Evolutionary conservation across 768 basidiomycete genomes (phyloP).

Genomic region (Trametes cubensis): DNA sequence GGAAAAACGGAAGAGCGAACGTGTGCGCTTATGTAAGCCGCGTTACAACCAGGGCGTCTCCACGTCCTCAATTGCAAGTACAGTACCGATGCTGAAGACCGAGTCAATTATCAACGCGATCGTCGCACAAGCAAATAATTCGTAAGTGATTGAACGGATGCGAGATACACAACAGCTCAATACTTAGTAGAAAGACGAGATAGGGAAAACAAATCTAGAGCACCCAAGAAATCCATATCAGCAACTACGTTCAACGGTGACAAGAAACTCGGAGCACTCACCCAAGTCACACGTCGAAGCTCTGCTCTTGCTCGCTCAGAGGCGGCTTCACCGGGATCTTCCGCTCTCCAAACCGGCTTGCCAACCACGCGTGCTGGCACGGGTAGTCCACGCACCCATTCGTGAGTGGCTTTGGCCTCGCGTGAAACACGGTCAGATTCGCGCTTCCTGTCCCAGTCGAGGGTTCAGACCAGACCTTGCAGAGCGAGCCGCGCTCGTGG

Average conservation of each 20-base stretch:
- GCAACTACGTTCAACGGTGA: not conserved
- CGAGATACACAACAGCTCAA: too few relatives aligned
- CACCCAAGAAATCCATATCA: not conserved
- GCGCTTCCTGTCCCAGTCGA: not conserved
- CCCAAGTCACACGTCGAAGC: not conserved
- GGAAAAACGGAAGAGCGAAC: too few relatives aligned
- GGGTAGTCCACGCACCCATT: not conserved
- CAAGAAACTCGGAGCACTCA: not conserved
- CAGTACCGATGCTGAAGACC: too few relatives aligned
- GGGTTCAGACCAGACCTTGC: not conserved
- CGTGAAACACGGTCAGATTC: not conserved
- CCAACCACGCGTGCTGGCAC: not conserved
- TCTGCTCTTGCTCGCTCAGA: not conserved
- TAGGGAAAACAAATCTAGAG: not conserved
- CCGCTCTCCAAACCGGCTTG: not conserved
- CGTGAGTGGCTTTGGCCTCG: not conserved
- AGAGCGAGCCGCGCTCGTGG: not conserved
- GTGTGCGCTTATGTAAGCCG: too few relatives aligned
- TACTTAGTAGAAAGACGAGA: not conserved
- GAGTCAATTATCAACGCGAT: too few relatives aligned
- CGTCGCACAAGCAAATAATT: too few relatives aligned
- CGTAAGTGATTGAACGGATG: too few relatives aligned
- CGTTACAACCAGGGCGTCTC: too few relatives aligned
- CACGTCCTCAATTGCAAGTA: too few relatives aligned
- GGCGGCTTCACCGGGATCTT: not conserved